Base-by-base conservation (phyloP, 2,329 filamentous ascomycete species). In the Aspergillus alliaceus region DNA sequence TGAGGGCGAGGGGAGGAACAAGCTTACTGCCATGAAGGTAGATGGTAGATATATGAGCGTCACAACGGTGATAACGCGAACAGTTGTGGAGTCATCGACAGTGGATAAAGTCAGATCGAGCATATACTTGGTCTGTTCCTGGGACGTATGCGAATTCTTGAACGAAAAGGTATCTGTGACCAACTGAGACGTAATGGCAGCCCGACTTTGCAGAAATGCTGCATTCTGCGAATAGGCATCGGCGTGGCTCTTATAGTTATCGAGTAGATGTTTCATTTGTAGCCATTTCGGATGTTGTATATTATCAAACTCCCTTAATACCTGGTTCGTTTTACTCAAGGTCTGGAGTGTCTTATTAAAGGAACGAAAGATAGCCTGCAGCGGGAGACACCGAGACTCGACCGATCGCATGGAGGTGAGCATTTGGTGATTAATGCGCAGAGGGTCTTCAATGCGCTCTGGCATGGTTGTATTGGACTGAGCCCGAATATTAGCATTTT, bases 21-120 rank as follows among this genome's bases (percentile, higher is more conserved):
- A 47, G 4, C 44, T 53, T 64, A 76, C 74, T 6, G 70, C 72
- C 2, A 74, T 67, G 53, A 75, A 76, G 2, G 73, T 75, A 6
- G 72, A 64, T 1, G 75, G 75, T 0, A 73, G 64, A 58, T 69
- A 73, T 6, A 70, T 67, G 15, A 72, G 42, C 2, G 69, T 69
- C 9, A 72, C 64, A 1, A 69, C 54, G 3, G 70, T 72, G 9
- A 72, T 65, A 3, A 69, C 63, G 3, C 66, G 59, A 1, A 71
- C 67, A 1, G 68, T 69, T 2, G 61, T 62, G 24, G 57, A 64
- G 35, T 71, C 68, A 44, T 69, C 64, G 6, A 71, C 62, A 4
- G 68, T 68, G 6, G 68, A 64, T 37, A 64, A 60, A 2, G 68
- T 71, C 24, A 72, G 49, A 15, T 62, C 59, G 18, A 69, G 40